Percentiles rank a stretch among this genome's conserved stretches.
Conservation (phyloP, 352 stramenopile genomes). For the Phytophthora cactorum region DNA sequence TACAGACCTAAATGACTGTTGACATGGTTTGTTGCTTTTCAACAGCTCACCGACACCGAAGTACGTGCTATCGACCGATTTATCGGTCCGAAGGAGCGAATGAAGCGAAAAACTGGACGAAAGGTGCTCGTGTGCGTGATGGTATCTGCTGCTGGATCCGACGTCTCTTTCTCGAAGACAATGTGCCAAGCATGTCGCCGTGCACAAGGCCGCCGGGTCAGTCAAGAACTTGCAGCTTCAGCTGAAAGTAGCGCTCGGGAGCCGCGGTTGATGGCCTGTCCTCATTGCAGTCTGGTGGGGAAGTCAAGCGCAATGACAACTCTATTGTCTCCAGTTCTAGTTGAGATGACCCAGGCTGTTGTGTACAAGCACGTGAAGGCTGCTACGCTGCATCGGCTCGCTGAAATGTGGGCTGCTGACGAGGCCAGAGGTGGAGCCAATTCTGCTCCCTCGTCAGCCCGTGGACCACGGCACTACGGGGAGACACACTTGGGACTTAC, state of each 20-base stretch:
- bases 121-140: slow-evolving; percentile 57
- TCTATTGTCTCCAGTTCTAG: slow-evolving; percentile 40
- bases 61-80: slow-evolving; percentile 58
- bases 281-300: slow-evolving; percentile 52
- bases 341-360: slow-evolving; percentile 42
- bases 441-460: slow-evolving; percentile 9
- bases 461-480: slow-evolving; percentile 9
- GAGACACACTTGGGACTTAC: slow-evolving; percentile 56
- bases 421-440: slow-evolving; percentile 4
- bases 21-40: background rate
- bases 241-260: slow-evolving; percentile 16
- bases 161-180: slow-evolving; percentile 51
- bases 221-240: slow-evolving; percentile 27
- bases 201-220: slow-evolving; percentile 59
- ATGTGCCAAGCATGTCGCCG: slow-evolving; percentile 60
- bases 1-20: background rate
- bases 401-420: slow-evolving; percentile 41
- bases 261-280: slow-evolving; percentile 47
- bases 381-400: slow-evolving; percentile 62
- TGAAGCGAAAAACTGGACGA: slow-evolving; percentile 18
- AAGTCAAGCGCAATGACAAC: slow-evolving; percentile 19
- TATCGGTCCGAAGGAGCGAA: slow-evolving; percentile 47
- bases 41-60: slow-evolving; percentile 57
- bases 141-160: slow-evolving; percentile 38
- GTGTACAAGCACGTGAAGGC: slow-evolving; percentile 61